Evolutionary conservation across 495 filamentous ascomycete species (phyloP).

Genomic region (Penicillium coprophilum): DNA sequence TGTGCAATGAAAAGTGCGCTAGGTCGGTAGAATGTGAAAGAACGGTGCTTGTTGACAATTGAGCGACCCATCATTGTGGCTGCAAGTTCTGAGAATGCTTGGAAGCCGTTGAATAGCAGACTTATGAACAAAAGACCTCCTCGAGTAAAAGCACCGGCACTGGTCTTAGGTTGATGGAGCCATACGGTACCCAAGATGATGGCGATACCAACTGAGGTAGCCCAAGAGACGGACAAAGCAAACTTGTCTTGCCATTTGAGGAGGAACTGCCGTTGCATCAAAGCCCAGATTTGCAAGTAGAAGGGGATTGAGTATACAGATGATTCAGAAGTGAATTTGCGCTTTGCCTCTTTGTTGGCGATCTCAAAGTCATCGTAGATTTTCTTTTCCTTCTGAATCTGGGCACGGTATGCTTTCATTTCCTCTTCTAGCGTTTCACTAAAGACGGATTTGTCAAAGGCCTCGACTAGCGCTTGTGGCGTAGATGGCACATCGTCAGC

Average conservation of each 20-base stretch:
- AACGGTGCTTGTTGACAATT: slow-evolving; percentile 76
- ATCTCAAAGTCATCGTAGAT: slow-evolving; percentile 71
- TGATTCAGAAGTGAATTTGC: slow-evolving; percentile 60
- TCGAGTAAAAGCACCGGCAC: slow-evolving; percentile 71
- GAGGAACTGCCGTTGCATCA: slow-evolving; percentile 79
- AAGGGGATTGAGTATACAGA: slow-evolving; percentile 82
- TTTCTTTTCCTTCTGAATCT: slow-evolving; percentile 59
- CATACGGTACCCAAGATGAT: slow-evolving; percentile 79
- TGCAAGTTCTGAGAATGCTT: slow-evolving; percentile 72
- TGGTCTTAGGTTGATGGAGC: slow-evolving; percentile 63
- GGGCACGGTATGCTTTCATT: slow-evolving; percentile 64
- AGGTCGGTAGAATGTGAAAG: slow-evolving; percentile 76
- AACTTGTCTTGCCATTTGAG: slow-evolving; percentile 86
- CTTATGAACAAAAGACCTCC: slow-evolving; percentile 75
- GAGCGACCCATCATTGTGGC: slow-evolving; percentile 70
- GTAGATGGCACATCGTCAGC: slow-evolving; percentile 63
- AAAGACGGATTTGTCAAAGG: slow-evolving; percentile 65
- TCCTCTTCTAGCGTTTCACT: slow-evolving; percentile 57
- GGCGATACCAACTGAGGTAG: slow-evolving; percentile 71
- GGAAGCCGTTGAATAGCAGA: slow-evolving; percentile 77
- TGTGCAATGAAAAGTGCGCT: slow-evolving; percentile 79
- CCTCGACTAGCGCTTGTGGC: slow-evolving; percentile 61
- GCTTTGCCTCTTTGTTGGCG: slow-evolving; percentile 77
- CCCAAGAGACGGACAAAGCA: slow-evolving; percentile 70
- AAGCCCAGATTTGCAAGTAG: slow-evolving; percentile 73